Evolutionary conservation across 2,329 filamentous ascomycete species (phyloP).

Genomic region (Aspergillus piperis): DNA sequence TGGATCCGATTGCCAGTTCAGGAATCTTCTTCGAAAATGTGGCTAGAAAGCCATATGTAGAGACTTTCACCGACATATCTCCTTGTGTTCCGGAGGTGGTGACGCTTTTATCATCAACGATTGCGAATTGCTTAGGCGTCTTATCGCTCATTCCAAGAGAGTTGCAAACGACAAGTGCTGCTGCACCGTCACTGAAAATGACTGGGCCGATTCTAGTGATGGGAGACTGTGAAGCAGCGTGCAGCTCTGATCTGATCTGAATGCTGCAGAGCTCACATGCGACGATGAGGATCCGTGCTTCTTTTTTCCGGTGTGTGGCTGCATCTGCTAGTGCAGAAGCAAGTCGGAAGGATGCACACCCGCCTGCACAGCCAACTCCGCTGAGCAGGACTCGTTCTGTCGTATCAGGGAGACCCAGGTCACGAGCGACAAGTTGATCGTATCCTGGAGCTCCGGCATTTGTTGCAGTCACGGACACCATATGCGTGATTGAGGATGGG

Average conservation of each 20-base stretch:
- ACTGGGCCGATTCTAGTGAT: neutral
- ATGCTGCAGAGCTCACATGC: constrained; percentile 8
- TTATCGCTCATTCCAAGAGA: neutral
- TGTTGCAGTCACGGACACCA: constrained; percentile 5
- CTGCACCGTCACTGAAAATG: constrained; percentile 4
- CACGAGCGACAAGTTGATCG: neutral
- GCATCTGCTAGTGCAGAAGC: neutral
- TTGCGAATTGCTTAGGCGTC: neutral
- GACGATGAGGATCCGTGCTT: neutral
- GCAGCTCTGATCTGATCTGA: neutral
- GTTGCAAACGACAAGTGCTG: constrained; percentile 3
- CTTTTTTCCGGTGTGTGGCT: neutral
- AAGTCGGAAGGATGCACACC: neutral
- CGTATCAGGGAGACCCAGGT: neutral
- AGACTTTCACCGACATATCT: neutral
- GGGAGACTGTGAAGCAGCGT: neutral
- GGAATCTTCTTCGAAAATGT: neutral
- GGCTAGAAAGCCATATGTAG: neutral
- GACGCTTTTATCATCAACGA: neutral
- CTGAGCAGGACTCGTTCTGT: neutral
- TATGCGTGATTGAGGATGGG: neutral
- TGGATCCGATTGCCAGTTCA: neutral
- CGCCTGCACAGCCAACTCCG: constrained; percentile 8
- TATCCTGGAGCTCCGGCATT: constrained; percentile 4
- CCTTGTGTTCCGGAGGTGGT: neutral